Evolutionary conservation across 2,329 filamentous ascomycete species (phyloP).

Genomic region (Aurifilum marmelostoma): DNA sequence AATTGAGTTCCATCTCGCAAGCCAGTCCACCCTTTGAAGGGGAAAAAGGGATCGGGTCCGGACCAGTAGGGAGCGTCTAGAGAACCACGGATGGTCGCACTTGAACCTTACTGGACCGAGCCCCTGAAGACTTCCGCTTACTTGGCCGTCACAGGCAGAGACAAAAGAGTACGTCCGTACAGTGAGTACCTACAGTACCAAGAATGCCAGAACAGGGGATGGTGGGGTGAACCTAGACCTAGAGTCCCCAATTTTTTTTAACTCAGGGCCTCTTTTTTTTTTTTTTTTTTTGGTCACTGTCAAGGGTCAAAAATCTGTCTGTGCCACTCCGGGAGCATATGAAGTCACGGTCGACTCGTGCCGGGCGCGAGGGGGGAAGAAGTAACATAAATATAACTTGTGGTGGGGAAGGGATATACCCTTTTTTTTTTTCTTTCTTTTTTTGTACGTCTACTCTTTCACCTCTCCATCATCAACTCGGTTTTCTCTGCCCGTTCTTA

Average conservation of each 20-base stretch:
- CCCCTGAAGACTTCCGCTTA: neutral
- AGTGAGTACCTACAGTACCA: neutral
- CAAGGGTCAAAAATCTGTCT: neutral
- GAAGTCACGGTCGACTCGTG: neutral
- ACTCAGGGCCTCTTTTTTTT: too few species aligned
- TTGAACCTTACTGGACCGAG: slow-evolving; percentile 7
- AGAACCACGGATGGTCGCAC: slow-evolving; percentile 6
- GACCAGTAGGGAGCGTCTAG: slow-evolving; percentile 5
- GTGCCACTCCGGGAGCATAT: too few species aligned
- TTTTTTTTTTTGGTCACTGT: neutral
- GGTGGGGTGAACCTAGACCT: slow-evolving; percentile 4
- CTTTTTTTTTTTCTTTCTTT: neutral
- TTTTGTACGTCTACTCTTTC: too few species aligned
- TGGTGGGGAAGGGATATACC: neutral
- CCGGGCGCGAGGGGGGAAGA: too few species aligned
- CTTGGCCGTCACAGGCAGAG: neutral
- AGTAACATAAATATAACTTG: neutral
- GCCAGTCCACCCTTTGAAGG: neutral
- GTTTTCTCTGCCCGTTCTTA: neutral
- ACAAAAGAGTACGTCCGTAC: neutral
- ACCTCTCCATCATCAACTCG: too few species aligned
- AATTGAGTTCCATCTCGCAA: neutral
- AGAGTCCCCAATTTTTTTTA: too few species aligned
- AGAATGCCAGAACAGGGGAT: neutral
- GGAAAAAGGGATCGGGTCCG: neutral